Conservation (phyloP, 495 filamentous ascomycete genomes). For the Aspergillus indologenus region DNA sequence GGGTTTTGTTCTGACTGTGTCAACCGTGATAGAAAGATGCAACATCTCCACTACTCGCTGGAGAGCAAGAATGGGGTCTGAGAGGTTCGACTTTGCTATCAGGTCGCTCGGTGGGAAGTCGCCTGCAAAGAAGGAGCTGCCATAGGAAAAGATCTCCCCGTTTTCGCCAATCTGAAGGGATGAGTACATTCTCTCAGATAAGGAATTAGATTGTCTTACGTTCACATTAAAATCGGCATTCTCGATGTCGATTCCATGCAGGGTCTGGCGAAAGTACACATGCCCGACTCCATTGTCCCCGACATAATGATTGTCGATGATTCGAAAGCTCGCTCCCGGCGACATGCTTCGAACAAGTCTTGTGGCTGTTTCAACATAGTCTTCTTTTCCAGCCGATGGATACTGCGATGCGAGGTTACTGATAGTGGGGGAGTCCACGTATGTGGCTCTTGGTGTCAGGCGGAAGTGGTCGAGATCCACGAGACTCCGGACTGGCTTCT, state of each 20-base stretch:
- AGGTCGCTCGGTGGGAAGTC: constrained; percentile 1
- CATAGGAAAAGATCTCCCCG: constrained; percentile 16
- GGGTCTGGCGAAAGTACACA: constrained; percentile 53
- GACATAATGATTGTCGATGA: constrained; percentile 15
- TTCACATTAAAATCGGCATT: constrained; percentile 58
- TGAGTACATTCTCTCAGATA: not conserved
- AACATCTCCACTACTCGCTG: not conserved
- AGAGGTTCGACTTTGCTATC: not conserved
- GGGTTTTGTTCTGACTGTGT: not conserved
- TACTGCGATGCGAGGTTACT: no score
- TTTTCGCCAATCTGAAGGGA: constrained; percentile 11
- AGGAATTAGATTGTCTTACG: constrained; percentile 27
- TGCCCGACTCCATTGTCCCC: constrained; percentile 46
- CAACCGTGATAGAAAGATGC: constrained; percentile 1
- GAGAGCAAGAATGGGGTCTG: constrained; percentile 10
- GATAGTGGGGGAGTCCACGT: not conserved
- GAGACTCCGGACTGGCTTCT: not conserved
- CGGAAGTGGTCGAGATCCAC: not conserved
- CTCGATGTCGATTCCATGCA: constrained; percentile 50
- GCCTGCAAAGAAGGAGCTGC: constrained; percentile 14
- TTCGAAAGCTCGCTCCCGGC: constrained; percentile 7
- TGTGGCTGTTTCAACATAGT: constrained; percentile 7
- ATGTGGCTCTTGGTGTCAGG: not conserved
- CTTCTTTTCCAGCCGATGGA: not conserved
- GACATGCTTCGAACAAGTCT: constrained; percentile 5